phyloP scores from a whole-genome alignment of 768 basidiomycete genomes.

The Lactarius hatsudake region DNA sequence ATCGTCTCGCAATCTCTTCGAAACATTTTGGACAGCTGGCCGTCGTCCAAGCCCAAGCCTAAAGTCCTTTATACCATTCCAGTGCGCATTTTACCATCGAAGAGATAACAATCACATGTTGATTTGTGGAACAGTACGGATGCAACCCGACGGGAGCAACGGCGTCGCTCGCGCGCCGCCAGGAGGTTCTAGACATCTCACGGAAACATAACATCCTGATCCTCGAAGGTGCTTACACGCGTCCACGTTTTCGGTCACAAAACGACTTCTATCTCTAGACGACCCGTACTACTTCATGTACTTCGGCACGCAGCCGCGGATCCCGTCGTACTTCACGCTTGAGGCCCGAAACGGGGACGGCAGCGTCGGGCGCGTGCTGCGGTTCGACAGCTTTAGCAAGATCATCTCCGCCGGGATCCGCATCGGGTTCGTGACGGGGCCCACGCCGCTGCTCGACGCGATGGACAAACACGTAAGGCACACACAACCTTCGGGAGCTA shows the following conservation, averaged over 20 bases:
- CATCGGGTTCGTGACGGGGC: conserved; percentile 79
- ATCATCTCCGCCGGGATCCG: conserved; percentile 74
- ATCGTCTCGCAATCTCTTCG: conserved; percentile 60
- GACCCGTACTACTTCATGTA: conserved; percentile 81
- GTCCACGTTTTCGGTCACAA: not conserved
- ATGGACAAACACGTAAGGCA: conserved; percentile 67
- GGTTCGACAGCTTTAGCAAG: conserved; percentile 91
- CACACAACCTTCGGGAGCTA: not conserved
- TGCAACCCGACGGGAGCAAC: conserved; percentile 87
- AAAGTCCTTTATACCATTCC: conserved; percentile 81
- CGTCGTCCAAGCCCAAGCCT: conserved; percentile 63
- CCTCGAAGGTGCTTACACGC: conserved; percentile 60
- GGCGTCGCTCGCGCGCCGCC: conserved; percentile 62
- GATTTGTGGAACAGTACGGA: conserved; percentile 52
- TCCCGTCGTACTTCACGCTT: conserved; percentile 78
- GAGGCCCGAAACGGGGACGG: conserved; percentile 59
- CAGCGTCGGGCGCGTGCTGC: conserved; percentile 68
- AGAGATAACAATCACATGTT: not conserved
- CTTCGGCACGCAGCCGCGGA: conserved; percentile 60
- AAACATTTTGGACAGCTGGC: conserved; percentile 71
- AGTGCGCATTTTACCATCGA: conserved; percentile 35
- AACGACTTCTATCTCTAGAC: conserved; percentile 42
- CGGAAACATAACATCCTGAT: conserved; percentile 75
- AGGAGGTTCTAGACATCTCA: conserved; percentile 69
- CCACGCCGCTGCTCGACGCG: conserved; percentile 58